Evolutionary conservation across 169 alveolate species (phyloP), one percentile per base, ranked within the genome.

Genomic region (Theileria orientalis): DNA sequence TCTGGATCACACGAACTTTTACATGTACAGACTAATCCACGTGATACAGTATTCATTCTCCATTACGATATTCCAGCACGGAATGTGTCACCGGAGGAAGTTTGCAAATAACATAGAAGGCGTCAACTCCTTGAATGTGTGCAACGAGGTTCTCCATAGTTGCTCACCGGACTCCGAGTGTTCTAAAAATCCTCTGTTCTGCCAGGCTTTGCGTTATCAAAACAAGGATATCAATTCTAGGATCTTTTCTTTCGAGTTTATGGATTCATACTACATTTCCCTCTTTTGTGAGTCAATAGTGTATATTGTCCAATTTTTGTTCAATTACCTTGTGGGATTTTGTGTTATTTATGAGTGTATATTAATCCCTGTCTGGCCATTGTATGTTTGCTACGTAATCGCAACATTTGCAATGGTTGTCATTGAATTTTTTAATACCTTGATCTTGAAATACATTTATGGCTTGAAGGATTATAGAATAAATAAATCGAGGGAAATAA

Each of bases 21-120:
- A 77, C 46, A 69, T 32, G 30, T 62, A 25, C 16, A 49, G 86
- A 11, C 44, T 77, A 29, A 62, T 49, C 25, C 29, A 42, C 41
- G 41, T 77, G 0, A 77, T 77, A 60, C 78, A 77, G 59, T 23
- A 61, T 7, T 35, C 82, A 1, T 33, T 69, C 30, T 70, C 83
- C 11, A 77, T 70, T 27, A 69, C 86, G 0, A 27, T 77, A 11
- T 77, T 77, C 61, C 86, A 77, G 67, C 86, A 77, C 57, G 82
- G 83, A 13, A 23, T 77, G 61, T 77, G 76, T 14, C 69, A 69
- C 27, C n/a, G n/a, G n/a, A n/a, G n/a, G n/a, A n/a, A n/a, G n/a
- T n/a, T n/a, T n/a, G n/a, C n/a, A n/a, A n/a, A n/a, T n/a, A n/a
- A n/a, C n/a, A n/a, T n/a, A n/a, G n/a, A n/a, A n/a, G n/a, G n/a